phyloP scores from a whole-genome alignment of 106 monocot species.

The Dendrobium nobile region DNA sequence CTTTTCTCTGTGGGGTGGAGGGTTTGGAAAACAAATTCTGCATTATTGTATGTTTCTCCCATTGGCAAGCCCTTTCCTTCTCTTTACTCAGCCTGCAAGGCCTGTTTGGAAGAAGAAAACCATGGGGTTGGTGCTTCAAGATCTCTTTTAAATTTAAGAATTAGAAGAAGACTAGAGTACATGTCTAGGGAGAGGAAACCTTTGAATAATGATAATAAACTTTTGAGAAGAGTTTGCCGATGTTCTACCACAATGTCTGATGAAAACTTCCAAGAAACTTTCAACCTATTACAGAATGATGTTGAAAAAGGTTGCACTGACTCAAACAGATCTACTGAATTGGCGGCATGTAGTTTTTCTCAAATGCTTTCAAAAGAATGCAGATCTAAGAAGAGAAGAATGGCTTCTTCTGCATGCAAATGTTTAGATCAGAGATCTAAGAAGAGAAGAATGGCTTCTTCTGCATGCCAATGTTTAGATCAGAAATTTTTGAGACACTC shows the following conservation, averaged over 20 bases:
- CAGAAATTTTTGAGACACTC: not conserved
- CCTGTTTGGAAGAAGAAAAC: slow-evolving; percentile 16
- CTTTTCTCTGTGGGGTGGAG: slow-evolving; percentile 49
- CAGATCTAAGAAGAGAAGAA: slow-evolving; percentile 20
- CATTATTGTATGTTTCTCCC: slow-evolving; percentile 38
- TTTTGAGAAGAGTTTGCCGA: not conserved
- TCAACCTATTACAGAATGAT: not conserved
- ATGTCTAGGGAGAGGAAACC: not conserved
- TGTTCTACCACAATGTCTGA: not conserved
- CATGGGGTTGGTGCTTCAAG: not conserved
- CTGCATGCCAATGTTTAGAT: not conserved
- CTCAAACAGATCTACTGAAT: slow-evolving; percentile 7
- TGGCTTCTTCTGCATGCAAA: not conserved
- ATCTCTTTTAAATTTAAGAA: slow-evolving; percentile 2
- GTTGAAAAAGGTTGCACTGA: not conserved
- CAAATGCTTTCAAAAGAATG: slow-evolving; percentile 9
- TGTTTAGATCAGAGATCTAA: slow-evolving; percentile 4
- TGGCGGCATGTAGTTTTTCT: not conserved
- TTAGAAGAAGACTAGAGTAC: not conserved
- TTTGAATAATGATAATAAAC: not conserved
- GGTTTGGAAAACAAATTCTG: slow-evolving; percentile 19
- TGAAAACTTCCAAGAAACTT: not conserved
- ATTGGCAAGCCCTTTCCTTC: slow-evolving; percentile 27
- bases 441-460: slow-evolving; percentile 16
- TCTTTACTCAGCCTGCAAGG: slow-evolving; percentile 44